phyloP scores from a whole-genome alignment of 2,329 filamentous ascomycete genomes.

The Fusarium mexicanum region DNA sequence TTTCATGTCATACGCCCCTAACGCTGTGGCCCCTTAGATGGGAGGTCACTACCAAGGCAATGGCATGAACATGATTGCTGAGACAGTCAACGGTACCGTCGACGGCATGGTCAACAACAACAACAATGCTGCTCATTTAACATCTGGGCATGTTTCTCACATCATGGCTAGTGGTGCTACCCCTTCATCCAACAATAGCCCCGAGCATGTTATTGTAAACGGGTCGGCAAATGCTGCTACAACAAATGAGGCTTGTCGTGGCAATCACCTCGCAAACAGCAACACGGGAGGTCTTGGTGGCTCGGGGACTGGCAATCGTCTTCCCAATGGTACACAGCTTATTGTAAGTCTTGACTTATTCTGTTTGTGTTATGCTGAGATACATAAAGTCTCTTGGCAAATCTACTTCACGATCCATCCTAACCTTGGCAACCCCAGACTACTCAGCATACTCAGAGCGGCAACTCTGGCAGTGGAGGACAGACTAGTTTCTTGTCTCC shows the following conservation, averaged over 20 bases:
- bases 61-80: neutral
- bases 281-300: neutral
- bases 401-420: neutral
- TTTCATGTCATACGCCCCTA: neutral
- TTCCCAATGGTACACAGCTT: constrained; percentile 12
- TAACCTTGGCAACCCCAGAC: constrained; percentile 6
- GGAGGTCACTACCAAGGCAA: constrained; percentile 29
- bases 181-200: neutral
- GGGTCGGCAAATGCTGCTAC: neutral
- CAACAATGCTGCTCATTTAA: neutral
- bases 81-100: neutral
- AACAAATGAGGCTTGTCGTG: neutral
- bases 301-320: constrained; percentile 3
- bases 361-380: neutral
- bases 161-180: neutral
- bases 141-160: neutral
- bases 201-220: neutral
- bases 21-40: constrained; percentile 37
- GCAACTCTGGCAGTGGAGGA: neutral
- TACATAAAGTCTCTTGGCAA: neutral
- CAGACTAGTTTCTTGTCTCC: constrained; percentile 6
- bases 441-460: neutral
- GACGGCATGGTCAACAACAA: neutral
- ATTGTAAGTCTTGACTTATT: constrained; percentile 8
- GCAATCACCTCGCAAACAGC: neutral